Evolutionary conservation across 2,329 filamentous ascomycete species (phyloP).

Genomic region (Curvularia sp.): DNA sequence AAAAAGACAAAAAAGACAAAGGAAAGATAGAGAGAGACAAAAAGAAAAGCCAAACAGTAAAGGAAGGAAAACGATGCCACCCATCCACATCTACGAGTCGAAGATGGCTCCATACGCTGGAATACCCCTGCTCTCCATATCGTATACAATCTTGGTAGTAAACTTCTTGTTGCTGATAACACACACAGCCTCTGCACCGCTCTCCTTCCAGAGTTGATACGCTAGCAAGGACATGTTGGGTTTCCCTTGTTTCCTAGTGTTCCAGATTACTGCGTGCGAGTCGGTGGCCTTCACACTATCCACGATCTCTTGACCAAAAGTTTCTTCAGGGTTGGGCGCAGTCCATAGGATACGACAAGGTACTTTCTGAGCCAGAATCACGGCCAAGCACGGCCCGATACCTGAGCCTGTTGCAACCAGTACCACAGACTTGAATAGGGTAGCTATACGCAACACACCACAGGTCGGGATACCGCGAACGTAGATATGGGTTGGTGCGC

Average conservation of each 20-base stretch:
- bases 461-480: slow-evolving; percentile 47
- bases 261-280: slow-evolving; percentile 70
- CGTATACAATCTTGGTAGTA: slow-evolving; percentile 73
- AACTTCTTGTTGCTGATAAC: slow-evolving; percentile 76
- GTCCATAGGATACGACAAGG: slow-evolving; percentile 74
- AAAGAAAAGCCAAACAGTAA: neutral
- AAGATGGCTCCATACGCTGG: slow-evolving; percentile 78
- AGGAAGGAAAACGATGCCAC: neutral
- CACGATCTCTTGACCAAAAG: slow-evolving; percentile 68
- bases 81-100: slow-evolving; percentile 60
- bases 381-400: slow-evolving; percentile 55
- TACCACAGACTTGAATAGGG: slow-evolving; percentile 47
- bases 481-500: slow-evolving; percentile 45
- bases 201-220: slow-evolving; percentile 60
- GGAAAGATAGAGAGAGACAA: neutral
- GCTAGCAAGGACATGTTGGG: slow-evolving; percentile 67
- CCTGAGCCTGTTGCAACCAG: slow-evolving; percentile 50
- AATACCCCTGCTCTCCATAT: slow-evolving; percentile 70
- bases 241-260: slow-evolving; percentile 68
- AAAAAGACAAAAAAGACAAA: too few species aligned
- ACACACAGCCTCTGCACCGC: slow-evolving; percentile 71
- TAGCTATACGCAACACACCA: slow-evolving; percentile 46
- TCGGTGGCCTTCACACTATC: slow-evolving; percentile 65
- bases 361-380: slow-evolving; percentile 58
- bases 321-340: slow-evolving; percentile 67